Conservation (phyloP, 257 asterid species). For the Verbena officinalis region DNA sequence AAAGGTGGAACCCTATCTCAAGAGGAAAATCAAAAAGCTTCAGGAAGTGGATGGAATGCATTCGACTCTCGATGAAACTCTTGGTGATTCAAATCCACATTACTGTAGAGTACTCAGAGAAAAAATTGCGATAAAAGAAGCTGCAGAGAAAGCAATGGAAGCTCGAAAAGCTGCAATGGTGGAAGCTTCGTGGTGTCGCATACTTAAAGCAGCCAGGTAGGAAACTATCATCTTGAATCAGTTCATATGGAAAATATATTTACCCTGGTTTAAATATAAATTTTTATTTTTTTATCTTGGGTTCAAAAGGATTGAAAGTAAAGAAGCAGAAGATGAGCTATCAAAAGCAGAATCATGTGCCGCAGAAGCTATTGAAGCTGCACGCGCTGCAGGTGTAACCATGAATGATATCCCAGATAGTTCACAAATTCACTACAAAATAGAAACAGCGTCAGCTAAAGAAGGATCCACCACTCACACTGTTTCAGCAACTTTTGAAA, state of each 20-base stretch:
- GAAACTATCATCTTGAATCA: not conserved
- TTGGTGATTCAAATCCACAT: slow-evolving; percentile 90
- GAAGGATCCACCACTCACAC: slow-evolving; percentile 61
- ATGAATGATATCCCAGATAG: slow-evolving; percentile 63
- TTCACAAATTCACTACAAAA: slow-evolving; percentile 53
- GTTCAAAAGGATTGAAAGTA: slow-evolving; percentile 65
- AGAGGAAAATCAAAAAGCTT: slow-evolving; percentile 84
- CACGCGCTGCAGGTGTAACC: slow-evolving; percentile 72
- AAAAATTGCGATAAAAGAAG: slow-evolving; percentile 90
- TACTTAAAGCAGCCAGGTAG: slow-evolving; percentile 89
- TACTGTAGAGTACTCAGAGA: slow-evolving; percentile 80
- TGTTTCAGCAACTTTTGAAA: slow-evolving; percentile 78
- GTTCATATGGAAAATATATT: not conserved
- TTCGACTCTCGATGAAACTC: slow-evolving; percentile 92
- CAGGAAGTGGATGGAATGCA: slow-evolving; percentile 96
- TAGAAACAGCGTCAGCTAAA: slow-evolving; percentile 48
- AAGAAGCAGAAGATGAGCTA: slow-evolving; percentile 73
- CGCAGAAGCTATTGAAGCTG: slow-evolving; percentile 82
- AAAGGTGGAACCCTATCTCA: slow-evolving; percentile 87
- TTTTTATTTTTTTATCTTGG: not conserved
- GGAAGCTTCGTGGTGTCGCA: slow-evolving; percentile 97
- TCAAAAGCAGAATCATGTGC: slow-evolving; percentile 63
- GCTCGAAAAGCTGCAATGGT: slow-evolving; percentile 90
- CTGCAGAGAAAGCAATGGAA: slow-evolving; percentile 85
- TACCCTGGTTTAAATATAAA: not conserved